Evolutionary conservation across 2,329 filamentous ascomycete species (phyloP).

Genomic region (Diaporthe vexans): DNA sequence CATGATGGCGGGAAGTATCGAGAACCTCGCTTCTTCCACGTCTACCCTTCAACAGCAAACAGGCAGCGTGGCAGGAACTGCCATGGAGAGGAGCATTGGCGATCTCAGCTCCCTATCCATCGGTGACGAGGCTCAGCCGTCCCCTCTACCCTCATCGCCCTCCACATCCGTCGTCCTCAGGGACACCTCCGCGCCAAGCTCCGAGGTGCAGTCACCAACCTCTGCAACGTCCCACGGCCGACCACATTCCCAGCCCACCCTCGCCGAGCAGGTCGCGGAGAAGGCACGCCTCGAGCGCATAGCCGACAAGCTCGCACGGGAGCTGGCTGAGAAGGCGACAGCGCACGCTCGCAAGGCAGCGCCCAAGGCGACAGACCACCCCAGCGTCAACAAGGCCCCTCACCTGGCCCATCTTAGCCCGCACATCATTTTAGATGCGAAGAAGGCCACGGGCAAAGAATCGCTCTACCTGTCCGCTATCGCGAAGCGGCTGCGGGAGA

Average conservation of each 20-base stretch:
- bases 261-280: conserved; percentile 70
- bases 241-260: conserved; percentile 50
- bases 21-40: conserved; percentile 43
- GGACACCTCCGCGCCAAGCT: conserved; percentile 30
- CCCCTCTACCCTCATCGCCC: conserved; percentile 43
- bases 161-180: conserved; percentile 42
- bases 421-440: conserved; percentile 82
- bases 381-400: conserved; percentile 68
- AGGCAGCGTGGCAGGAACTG: conserved; percentile 30
- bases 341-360: conserved; percentile 65
- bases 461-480: conserved; percentile 78
- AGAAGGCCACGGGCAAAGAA: conserved; percentile 83
- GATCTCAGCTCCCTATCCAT: conserved; percentile 41
- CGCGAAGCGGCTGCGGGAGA: conserved; percentile 60
- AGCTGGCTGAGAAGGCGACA: conserved; percentile 66
- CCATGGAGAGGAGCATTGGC: conserved; percentile 43
- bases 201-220: conserved; percentile 35
- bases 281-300: conserved; percentile 73
- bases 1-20: conserved; percentile 33
- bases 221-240: conserved; percentile 44
- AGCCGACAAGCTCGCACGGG: conserved; percentile 66
- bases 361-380: conserved; percentile 66
- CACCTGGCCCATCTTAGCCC: conserved; percentile 72
- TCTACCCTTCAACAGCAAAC: conserved; percentile 45
- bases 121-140: conserved; percentile 45